Evolutionary conservation across 257 asterid species (phyloP).

Genomic region (Plantago ovata): DNA sequence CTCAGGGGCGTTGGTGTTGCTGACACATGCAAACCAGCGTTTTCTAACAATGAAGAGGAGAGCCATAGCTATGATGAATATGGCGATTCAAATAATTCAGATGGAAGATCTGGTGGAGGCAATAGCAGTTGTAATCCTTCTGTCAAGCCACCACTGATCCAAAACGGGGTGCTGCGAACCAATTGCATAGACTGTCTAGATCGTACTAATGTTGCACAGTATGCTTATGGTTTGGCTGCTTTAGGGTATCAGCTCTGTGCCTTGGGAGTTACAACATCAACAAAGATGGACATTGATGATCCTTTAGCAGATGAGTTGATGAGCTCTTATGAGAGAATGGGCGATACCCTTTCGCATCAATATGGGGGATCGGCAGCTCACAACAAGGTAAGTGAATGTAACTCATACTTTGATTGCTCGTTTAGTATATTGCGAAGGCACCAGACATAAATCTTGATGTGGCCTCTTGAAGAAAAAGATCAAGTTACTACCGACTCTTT

Average conservation of each 20-base stretch:
- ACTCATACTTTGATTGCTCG: constrained; percentile 5
- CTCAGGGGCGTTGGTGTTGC: constrained; percentile 47
- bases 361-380: constrained; percentile 99
- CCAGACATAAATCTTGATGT: no score
- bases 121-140: constrained; percentile 37
- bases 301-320: constrained; percentile 93
- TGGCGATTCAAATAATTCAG: constrained; percentile 43
- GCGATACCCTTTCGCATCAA: constrained; percentile 98
- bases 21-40: constrained; percentile 34
- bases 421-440: no score
- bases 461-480: no score
- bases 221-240: constrained; percentile 95
- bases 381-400: constrained; percentile 66
- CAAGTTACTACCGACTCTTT: no score
- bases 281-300: constrained; percentile 83
- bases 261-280: constrained; percentile 56
- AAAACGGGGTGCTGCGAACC: constrained; percentile 91
- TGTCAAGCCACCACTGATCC: constrained; percentile 55
- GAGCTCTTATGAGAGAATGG: constrained; percentile 95
- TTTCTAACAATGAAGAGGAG: constrained; percentile 38
- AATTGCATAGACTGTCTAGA: constrained; percentile 98
- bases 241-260: constrained; percentile 82
- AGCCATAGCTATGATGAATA: constrained; percentile 44
- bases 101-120: constrained; percentile 38
- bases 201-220: constrained; percentile 97